A percentile compares a stretch with the other conserved stretches of the same genome.
Evolutionary conservation across 2,329 filamentous ascomycete species (phyloP).

Genomic region (Xylariales sp.): DNA sequence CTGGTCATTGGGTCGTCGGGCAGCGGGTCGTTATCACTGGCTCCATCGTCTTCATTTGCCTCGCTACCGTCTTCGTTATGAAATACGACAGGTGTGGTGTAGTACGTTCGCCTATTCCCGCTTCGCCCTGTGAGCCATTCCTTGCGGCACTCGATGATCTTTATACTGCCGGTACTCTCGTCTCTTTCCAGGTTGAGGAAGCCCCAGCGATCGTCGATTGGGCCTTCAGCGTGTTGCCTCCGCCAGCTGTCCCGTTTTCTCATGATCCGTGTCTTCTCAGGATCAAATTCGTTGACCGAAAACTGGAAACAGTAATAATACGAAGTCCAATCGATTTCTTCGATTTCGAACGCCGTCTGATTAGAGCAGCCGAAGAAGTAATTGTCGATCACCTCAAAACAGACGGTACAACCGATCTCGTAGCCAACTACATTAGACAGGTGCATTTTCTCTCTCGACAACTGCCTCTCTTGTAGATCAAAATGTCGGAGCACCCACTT

Average conservation of each 20-base stretch:
- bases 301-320: slow-evolving; percentile 66
- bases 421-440: slow-evolving; percentile 56
- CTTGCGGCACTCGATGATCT: slow-evolving; percentile 63
- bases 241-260: slow-evolving; percentile 54
- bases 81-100: slow-evolving; percentile 52
- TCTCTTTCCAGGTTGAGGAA: slow-evolving; percentile 58
- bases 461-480: slow-evolving; percentile 35
- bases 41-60: slow-evolving; percentile 1
- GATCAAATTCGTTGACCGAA: slow-evolving; percentile 43
- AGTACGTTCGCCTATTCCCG: slow-evolving; percentile 60
- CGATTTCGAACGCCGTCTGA: slow-evolving; percentile 54
- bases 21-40: slow-evolving; percentile 6
- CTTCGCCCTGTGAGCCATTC: slow-evolving; percentile 57
- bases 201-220: slow-evolving; percentile 71
- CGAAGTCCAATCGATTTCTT: slow-evolving; percentile 62
- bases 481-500: slow-evolving; percentile 60
- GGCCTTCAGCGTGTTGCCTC: slow-evolving; percentile 63
- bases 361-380: slow-evolving; percentile 69
- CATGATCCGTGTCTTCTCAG: slow-evolving; percentile 33
- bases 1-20: slow-evolving; percentile 3
- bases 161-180: slow-evolving; percentile 51
- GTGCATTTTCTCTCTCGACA: slow-evolving; percentile 41
- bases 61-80: slow-evolving; percentile 8
- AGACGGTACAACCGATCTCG: slow-evolving; percentile 63
- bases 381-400: slow-evolving; percentile 63